These are phyloP conservation scores for Clavaria fumosa DNA, from an alignment of 768 basidiomycete genomes.

Conservation along the genomic window DNA sequence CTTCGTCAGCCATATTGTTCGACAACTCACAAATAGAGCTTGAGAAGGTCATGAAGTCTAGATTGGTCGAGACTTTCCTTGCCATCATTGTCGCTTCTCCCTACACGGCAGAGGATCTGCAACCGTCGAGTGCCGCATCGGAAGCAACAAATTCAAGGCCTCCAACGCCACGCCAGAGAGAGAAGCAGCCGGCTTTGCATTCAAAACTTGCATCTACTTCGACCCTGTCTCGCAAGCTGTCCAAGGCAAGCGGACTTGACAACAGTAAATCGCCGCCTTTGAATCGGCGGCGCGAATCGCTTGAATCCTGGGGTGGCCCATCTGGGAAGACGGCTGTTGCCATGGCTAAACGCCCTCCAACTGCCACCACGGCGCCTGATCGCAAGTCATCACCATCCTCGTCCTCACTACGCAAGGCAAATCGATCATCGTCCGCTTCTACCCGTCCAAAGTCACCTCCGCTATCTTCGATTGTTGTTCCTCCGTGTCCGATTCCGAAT, in stretches of 20 bases:
- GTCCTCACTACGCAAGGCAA: conserved; percentile 13
- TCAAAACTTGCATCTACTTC: neutral
- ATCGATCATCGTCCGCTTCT: conserved; percentile 12
- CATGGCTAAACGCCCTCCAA: conserved; percentile 9
- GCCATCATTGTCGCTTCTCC: conserved; percentile 31
- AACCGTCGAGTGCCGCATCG: conserved; percentile 4
- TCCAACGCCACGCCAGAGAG: conserved; percentile 6
- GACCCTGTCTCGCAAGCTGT: neutral
- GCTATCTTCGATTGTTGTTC: conserved; percentile 14
- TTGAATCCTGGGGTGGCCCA: too few relatives aligned
- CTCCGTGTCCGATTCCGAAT: conserved; percentile 27
- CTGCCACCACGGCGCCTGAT: conserved; percentile 8
- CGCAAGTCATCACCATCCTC: conserved; percentile 9
- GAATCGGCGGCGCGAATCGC: neutral
- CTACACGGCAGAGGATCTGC: neutral
- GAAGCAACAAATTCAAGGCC: conserved; percentile 9
- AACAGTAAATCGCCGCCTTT: conserved; percentile 3
- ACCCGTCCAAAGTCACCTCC: conserved; percentile 11
- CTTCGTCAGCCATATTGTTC: conserved; percentile 24
- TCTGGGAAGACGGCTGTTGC: too few relatives aligned
- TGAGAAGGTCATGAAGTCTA: conserved; percentile 55
- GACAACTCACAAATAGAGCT: conserved; percentile 54
- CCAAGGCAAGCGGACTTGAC: conserved; percentile 3
- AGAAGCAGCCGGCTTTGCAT: conserved; percentile 2
- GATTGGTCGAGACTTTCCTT: conserved; percentile 67